Evolutionary conservation across 805 yeast species (phyloP).

Genomic region (Scheffersomyces coipomensis): DNA sequence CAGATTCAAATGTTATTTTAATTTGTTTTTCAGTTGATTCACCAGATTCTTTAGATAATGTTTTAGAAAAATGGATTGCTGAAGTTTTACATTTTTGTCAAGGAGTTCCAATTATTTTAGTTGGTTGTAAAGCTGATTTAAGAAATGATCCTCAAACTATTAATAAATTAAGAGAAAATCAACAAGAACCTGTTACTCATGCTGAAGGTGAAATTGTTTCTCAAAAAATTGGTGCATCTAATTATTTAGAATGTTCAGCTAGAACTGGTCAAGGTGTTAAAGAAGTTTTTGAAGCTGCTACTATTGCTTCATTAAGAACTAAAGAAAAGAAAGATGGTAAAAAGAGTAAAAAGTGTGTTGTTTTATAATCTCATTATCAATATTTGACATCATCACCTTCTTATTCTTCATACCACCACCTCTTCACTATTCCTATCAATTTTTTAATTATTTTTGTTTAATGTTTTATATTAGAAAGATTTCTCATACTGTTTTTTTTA

Average conservation of each 20-base stretch:
- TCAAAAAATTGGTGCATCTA: constrained; percentile 80
- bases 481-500: too few species aligned
- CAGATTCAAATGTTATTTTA: constrained; percentile 85
- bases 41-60: constrained; percentile 89
- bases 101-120: constrained; percentile 87
- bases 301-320: constrained; percentile 80
- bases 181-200: constrained; percentile 74
- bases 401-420: too few species aligned
- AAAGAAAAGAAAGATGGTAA: constrained; percentile 46
- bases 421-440: too few species aligned
- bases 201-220: constrained; percentile 86
- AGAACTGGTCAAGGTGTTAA: constrained; percentile 87
- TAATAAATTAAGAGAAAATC: constrained; percentile 68
- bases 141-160: constrained; percentile 78
- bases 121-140: constrained; percentile 87
- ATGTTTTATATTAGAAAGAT: too few species aligned
- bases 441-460: too few species aligned
- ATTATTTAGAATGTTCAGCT: constrained; percentile 89
- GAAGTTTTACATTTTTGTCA: constrained; percentile 92
- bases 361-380: constrained; percentile 61
- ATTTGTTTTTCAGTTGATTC: constrained; percentile 88
- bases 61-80: constrained; percentile 92
- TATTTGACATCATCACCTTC: too few species aligned
- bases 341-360: constrained; percentile 66
- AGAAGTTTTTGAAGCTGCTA: constrained; percentile 88